Base-by-base conservation (phyloP, 257 asterid genomes). In the Mentha longifolia region DNA sequence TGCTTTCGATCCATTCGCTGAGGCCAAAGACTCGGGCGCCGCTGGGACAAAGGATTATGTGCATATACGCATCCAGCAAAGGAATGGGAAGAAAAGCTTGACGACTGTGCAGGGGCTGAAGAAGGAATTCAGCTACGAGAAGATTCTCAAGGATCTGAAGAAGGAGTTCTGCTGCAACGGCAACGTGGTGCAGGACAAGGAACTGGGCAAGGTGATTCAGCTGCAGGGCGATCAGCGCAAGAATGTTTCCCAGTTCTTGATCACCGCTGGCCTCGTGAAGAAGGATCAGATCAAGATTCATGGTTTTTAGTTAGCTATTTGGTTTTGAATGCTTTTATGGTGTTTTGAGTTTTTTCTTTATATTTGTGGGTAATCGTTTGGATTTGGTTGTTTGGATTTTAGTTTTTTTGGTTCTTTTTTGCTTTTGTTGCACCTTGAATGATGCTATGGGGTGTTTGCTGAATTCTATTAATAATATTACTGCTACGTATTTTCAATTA, bases 121-220 rank as follows among this genome's bases (percentile, higher is more conserved):
- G 54, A 86, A 80, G 71, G 92, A 89, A 6, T 85, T 78, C 83
- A 92, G 93, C 85, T 87, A 87, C 88, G 90, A 85, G 35, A 92
- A 82, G 80, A 92, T 92, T 66, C 89, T 92, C 2, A 92, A 85
- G 55, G 87, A 83, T 56, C 83, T 92, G 60, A 92, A 92, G 46
- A 92, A 92, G 52, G 96, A 87, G 17, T 92, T 89, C 65, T 87
- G 96, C 71, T 92, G 97, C 86, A 89, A 92, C 83, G 97, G 96
- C 41, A 87, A 83, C 70, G 97, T 92, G 15, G 97, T 92, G 5
- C 90, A 82, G 52, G 97, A 92, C 75, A 89, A 86, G 56, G 89
- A 92, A 73, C 85, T 87, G 37, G 95, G 96, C 6, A 87, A 91
- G 81, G 90, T 89, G 51, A 83, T 92, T 55, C 97, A 92, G 77